These are phyloP conservation scores for Uromyces viciae-fabae DNA, from an alignment of 1,284 basidiomycete species.

Conservation along the genomic window DNA sequence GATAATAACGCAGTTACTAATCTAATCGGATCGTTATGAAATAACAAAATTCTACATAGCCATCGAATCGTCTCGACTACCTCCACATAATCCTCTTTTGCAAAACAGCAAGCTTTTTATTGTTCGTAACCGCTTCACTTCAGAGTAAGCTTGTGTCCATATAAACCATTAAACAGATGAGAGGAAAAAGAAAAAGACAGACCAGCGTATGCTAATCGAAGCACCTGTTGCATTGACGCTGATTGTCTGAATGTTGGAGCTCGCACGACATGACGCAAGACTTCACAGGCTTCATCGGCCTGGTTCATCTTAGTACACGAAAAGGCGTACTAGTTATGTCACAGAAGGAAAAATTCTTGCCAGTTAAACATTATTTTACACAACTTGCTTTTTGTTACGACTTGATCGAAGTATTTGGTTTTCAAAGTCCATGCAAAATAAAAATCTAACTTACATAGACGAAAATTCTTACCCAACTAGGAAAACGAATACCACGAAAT, in stretches of 20 bases:
- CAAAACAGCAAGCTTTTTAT: conserved; percentile 66
- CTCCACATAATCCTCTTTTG: conserved; percentile 61
- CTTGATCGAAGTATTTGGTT: too few species aligned
- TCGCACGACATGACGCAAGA: conserved; percentile 71
- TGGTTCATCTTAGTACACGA: conserved; percentile 64
- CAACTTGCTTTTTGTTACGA: too few species aligned
- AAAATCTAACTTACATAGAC: conserved; percentile 65
- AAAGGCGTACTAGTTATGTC: conserved; percentile 70
- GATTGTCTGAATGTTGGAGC: conserved; percentile 69
- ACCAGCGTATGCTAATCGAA: conserved; percentile 40
- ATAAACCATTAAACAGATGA: not conserved
- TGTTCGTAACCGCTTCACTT: too few species aligned
- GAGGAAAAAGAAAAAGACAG: not conserved
- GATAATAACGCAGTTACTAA: conserved; percentile 66
- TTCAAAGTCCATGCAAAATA: too few species aligned
- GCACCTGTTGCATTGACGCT: conserved; percentile 63
- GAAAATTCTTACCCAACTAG: conserved; percentile 78
- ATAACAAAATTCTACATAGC: conserved; percentile 67
- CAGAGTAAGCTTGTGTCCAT: too few species aligned
- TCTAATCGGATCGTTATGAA: conserved; percentile 75
- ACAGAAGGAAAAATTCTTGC: not conserved
- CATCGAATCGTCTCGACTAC: conserved; percentile 71
- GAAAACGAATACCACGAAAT: conserved; percentile 78
- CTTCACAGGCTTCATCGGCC: conserved; percentile 70
- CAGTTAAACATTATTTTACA: not conserved